These are phyloP conservation scores for Coemansia sp. DNA, from an alignment of 192 early-diverging fungal species.

Conservation along the genomic window DNA sequence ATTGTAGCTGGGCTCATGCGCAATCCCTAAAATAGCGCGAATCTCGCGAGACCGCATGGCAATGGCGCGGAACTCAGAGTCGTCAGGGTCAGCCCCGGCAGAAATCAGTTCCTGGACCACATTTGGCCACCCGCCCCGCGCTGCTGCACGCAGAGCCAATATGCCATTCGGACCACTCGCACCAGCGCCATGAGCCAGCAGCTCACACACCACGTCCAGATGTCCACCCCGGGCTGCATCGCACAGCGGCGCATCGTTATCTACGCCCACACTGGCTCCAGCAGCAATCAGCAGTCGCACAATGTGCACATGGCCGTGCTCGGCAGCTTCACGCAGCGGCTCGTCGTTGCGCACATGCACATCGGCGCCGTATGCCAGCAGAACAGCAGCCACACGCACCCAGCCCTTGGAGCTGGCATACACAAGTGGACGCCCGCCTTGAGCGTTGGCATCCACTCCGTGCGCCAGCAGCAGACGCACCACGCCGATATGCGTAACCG, in stretches of 20 bases:
- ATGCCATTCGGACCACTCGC: conserved; percentile 11
- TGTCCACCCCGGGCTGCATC: conserved; percentile 39
- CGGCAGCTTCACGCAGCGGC: conserved; percentile 36
- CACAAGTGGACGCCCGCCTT: conserved; percentile 25
- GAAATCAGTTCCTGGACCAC: conserved; percentile 36
- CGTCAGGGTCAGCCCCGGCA: conserved; percentile 34
- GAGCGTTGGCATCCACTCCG: conserved; percentile 34
- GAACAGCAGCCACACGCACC: conserved; percentile 20
- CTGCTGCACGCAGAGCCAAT: conserved; percentile 41
- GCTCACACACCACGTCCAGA: conserved; percentile 14
- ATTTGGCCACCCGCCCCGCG: conserved; percentile 39
- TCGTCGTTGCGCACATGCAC: conserved; percentile 20
- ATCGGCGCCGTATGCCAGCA: conserved; percentile 33
- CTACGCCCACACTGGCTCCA: conserved; percentile 31
- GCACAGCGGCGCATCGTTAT: conserved; percentile 18
- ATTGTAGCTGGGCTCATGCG: conserved; percentile 3
- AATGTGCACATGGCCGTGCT: conserved; percentile 21
- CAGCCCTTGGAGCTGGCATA: conserved; percentile 37
- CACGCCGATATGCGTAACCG: conserved; percentile 22
- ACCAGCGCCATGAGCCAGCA: conserved; percentile 26
- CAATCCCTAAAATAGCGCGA: conserved; percentile 18
- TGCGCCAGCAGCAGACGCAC: conserved; percentile 37
- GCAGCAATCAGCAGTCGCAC: conserved; percentile 26
- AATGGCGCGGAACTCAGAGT: conserved; percentile 30
- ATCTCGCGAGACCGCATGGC: conserved; percentile 31